A percentile compares a stretch with the other conserved stretches of the same genome.
Evolutionary conservation across 805 yeast species (phyloP).

Genomic region (Candida morakotiae): DNA sequence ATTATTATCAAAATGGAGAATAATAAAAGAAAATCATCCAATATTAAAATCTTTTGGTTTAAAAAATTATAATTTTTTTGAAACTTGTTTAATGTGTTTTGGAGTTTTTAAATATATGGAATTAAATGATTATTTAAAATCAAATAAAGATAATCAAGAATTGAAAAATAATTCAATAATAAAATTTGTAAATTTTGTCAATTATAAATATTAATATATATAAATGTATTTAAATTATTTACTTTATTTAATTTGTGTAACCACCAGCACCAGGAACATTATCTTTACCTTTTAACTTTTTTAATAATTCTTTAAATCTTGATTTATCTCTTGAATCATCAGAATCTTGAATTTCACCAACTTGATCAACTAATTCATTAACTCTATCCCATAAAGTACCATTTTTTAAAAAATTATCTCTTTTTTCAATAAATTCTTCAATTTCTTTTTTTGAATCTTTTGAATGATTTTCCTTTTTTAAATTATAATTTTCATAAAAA

Average conservation of each 20-base stretch:
- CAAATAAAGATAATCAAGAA: conserved; percentile 14
- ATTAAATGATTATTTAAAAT: conserved; percentile 26
- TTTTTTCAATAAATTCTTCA: conserved; percentile 63
- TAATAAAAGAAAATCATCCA: conserved; percentile 35
- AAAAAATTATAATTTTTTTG: conserved; percentile 29
- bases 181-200: conserved; percentile 14
- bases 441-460: conserved; percentile 65
- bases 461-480: conserved; percentile 68
- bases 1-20: conserved; percentile 40
- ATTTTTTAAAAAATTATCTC: conserved; percentile 58
- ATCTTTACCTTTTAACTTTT: conserved; percentile 62
- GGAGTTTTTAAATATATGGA: conserved; percentile 37
- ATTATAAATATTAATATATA: not conserved
- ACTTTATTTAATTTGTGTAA: conserved; percentile 25
- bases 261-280: conserved; percentile 78
- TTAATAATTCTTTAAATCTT: conserved; percentile 62
- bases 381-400: conserved; percentile 61
- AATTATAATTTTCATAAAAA: conserved; percentile 86
- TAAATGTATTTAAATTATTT: not conserved
- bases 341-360: conserved; percentile 30
- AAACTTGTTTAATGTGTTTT: conserved; percentile 28
- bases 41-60: conserved; percentile 21
- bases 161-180: conserved; percentile 13
- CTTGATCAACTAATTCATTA: conserved; percentile 44
- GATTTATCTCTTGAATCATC: conserved; percentile 60